phyloP scores from a whole-genome alignment of 2,329 filamentous ascomycete species.

The Neofusicoccum umdonicola region DNA sequence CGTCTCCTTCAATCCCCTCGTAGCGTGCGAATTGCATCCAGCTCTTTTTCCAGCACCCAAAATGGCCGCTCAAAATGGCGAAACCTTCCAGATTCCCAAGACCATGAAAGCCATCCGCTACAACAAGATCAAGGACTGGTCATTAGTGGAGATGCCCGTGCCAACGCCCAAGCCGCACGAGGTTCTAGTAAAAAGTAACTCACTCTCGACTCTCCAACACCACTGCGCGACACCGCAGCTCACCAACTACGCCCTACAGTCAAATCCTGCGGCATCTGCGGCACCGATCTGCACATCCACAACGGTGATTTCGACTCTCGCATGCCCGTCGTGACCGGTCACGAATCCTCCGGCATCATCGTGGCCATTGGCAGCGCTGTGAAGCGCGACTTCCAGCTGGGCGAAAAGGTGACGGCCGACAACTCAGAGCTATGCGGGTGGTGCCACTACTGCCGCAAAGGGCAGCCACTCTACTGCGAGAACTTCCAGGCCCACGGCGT shows the following conservation, averaged over 20 bases:
- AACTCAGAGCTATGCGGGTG: constrained; percentile 67
- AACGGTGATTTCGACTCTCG: constrained; percentile 62
- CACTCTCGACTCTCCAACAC: no score
- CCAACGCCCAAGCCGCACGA: constrained; percentile 18
- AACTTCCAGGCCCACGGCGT: constrained; percentile 66
- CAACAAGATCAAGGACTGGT: constrained; percentile 20
- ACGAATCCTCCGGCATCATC: constrained; percentile 66
- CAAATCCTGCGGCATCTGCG: constrained; percentile 20
- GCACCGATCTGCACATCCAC: constrained; percentile 55
- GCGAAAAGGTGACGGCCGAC: constrained; percentile 61
- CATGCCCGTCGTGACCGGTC: constrained; percentile 42
- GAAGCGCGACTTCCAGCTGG: constrained; percentile 55
- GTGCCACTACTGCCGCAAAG: constrained; percentile 72
- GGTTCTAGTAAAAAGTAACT: constrained; percentile 16
- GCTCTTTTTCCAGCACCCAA: background rate
- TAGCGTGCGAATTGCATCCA: no score
- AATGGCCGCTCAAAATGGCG: background rate
- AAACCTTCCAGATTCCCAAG: constrained; percentile 1
- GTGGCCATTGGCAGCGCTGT: constrained; percentile 59
- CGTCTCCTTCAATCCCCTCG: no score
- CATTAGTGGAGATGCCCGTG: constrained; percentile 18
- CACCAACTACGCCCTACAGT: background rate
- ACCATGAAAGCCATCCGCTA: constrained; percentile 20
- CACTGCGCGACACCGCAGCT: no score
- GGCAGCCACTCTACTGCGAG: constrained; percentile 67